A percentile compares a stretch with the other conserved stretches of the same genome.
These are phyloP conservation scores for Scorias spongiosa DNA, from an alignment of 2,329 filamentous ascomycete species.

Conservation along the genomic window DNA sequence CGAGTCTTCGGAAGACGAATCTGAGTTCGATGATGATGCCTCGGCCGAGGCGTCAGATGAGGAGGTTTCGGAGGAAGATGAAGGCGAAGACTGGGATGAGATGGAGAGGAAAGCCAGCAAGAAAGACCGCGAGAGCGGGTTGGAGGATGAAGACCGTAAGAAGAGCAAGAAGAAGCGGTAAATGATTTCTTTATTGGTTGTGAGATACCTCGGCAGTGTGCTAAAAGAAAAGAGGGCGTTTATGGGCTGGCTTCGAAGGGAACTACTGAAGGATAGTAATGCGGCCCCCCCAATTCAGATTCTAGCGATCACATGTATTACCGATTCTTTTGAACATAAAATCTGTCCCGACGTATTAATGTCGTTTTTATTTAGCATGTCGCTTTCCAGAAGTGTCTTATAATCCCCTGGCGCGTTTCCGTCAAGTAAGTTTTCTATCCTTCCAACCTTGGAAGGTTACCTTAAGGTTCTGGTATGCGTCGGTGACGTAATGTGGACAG, in stretches of 20 bases:
- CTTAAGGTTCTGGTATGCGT: too few species aligned
- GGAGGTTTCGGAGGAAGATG: constrained; percentile 41
- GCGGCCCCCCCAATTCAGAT: neutral
- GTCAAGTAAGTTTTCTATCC: too few species aligned
- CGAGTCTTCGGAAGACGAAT: constrained; percentile 74
- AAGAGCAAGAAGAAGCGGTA: constrained; percentile 52
- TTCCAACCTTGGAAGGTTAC: too few species aligned
- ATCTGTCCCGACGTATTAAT: too few species aligned
- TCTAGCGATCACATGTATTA: neutral
- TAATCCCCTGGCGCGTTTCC: too few species aligned
- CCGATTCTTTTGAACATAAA: neutral
- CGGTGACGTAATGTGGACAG: too few species aligned
- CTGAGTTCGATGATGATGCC: constrained; percentile 83
- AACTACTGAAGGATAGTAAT: neutral
- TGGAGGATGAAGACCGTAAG: constrained; percentile 41
- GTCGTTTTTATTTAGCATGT: too few species aligned
- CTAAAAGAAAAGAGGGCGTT: neutral
- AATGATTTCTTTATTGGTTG: neutral
- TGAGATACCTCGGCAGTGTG: neutral
- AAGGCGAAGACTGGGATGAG: constrained; percentile 88
- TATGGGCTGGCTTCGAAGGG: neutral
- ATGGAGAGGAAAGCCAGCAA: constrained; percentile 68
- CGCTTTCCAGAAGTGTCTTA: too few species aligned
- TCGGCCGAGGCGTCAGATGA: constrained; percentile 70
- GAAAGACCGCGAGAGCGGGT: constrained; percentile 42